phyloP scores from a whole-genome alignment of 805 yeast genomes.

The Kazachstania bromeliacearum region DNA sequence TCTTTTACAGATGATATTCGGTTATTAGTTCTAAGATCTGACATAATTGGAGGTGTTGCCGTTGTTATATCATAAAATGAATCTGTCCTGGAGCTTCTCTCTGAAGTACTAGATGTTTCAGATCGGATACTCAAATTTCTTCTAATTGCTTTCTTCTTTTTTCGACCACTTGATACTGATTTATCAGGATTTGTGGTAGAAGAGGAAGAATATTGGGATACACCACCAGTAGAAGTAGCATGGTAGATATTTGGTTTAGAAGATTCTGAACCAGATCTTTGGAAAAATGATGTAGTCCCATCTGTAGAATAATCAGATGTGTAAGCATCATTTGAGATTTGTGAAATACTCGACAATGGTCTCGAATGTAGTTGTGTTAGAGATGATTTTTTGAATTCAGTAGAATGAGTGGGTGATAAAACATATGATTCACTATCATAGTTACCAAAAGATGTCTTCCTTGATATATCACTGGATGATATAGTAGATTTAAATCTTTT shows the following conservation, averaged over 20 bases:
- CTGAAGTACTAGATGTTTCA: conserved; percentile 33
- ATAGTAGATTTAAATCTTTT: conserved; percentile 21
- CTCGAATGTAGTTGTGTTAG: conserved; percentile 24
- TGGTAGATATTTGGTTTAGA: conserved; percentile 3
- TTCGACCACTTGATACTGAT: background rate
- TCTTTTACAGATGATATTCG: conserved; percentile 9
- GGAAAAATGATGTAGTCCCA: conserved; percentile 13
- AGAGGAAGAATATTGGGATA: conserved; percentile 13
- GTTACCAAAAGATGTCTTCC: conserved; percentile 22
- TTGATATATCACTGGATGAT: conserved; percentile 21
- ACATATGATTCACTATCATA: conserved; percentile 18
- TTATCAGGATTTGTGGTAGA: conserved; percentile 8
- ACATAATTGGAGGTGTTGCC: conserved; percentile 18
- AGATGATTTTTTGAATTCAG: conserved; percentile 11
- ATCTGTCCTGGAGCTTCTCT: conserved; percentile 32
- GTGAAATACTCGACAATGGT: conserved; percentile 45
- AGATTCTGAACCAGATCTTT: conserved; percentile 2
- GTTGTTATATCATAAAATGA: conserved; percentile 34
- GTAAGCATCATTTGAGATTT: conserved; percentile 39
- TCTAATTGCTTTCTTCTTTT: conserved; percentile 15
- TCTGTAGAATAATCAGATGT: conserved; percentile 44
- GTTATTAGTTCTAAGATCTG: conserved; percentile 3
- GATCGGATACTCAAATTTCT: conserved; percentile 32
- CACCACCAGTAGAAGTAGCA: conserved; percentile 6
- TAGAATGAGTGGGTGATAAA: conserved; percentile 6